Evolutionary conservation across 2,329 filamentous ascomycete species (phyloP), one percentile per base, ranked within the genome.

Genomic region (Verticillium tricorpus): DNA sequence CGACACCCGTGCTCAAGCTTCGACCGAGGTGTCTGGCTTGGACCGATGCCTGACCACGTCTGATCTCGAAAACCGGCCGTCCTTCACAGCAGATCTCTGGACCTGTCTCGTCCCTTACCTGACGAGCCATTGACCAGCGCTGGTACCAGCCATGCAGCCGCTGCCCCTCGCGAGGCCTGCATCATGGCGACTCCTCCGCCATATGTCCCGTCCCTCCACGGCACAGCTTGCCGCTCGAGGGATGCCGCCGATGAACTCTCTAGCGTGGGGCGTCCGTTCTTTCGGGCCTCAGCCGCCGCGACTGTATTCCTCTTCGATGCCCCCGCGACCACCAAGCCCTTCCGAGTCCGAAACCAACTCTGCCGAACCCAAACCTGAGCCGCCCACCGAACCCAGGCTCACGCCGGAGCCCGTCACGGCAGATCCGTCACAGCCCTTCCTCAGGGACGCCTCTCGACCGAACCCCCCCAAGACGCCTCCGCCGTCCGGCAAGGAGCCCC

Each of bases 231-330:
- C 19, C 4, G 4, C 17, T 22, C 45, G 45, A 52, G 8, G 19
- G 11, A 9, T 52, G 8, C 45, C n/a, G 22, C 45, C 7, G 19
- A 19, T 19, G n/a, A 52, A 19, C 45, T 52, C 45, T 19, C 45
- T 52, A 12, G 3, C 45, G 11, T 52, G 45, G 45, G 5, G 14
- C 15, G 2, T 40, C 12, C 37, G 37, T 6, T 15, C n/a, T 19
- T 19, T 9, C 19, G n/a, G 17, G 12, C 45, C 45, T 11, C 19
- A n/a, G 7, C 19, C 28, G 14, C 25, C 8, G 7, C 54, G 54
- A 34, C 14, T 56, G 3, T 56, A 56, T 19, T 56, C 54, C 34
- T 64, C 61, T 15, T 60, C 62, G 5, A 52, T 61, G 14, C 57
- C 60, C n/a, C 57, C 65, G 12, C 54, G 9, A 25, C 25, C 54